Evolutionary conservation across 2,329 filamentous ascomycete genomes (phyloP), one percentile per base, ranked within the genome.

Genomic region (Colletotrichum sp.): DNA sequence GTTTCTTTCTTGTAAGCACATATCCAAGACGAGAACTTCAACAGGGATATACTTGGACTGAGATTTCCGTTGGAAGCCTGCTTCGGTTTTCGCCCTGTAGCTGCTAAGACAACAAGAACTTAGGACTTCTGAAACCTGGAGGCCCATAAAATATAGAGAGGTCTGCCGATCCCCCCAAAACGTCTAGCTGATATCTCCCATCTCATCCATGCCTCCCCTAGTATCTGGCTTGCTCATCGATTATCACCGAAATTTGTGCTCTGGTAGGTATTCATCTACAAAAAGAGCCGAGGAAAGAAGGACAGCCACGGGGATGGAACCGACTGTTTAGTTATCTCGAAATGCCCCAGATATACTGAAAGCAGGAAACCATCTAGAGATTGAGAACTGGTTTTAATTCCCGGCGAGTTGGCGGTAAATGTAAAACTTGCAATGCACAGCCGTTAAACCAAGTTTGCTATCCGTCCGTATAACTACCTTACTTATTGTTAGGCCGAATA

Each of bases 241-340:
- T 0, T 5, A 0, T 12, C 2, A 48, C 0, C 9, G 1, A 48
- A 10, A 2, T 18, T n/a, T 2, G 7, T n/a, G 18, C 1, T 48
- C 18, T 48, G 9, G 9, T 48, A 7, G 8, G 9, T 4, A 48
- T 12, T 48, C 0, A 0, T 2, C 39, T 12, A 48, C 1, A 7
- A 48, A 10, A 12, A 39, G 36, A 6, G 36, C 1, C 15, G 36
- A 39, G 2, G 13, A 15, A 15, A 36, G 15, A 39, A 3, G 3
- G 15, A 5, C 15, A 15, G 13, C 34, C 6, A 5, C 36, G 9
- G 34, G 36, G 36, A n/a, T 10, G 5, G 4, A 48, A n/a, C 18
- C 5, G 6, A n/a, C 3, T 12, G 18, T 5, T 48, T 5, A 3
- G 10, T 5, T 48, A 18, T n/a, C 39, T 4, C 9, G 18, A 2